These are phyloP conservation scores for Boletellus emodensis DNA, from an alignment of 768 basidiomycete species.

Conservation along the genomic window DNA sequence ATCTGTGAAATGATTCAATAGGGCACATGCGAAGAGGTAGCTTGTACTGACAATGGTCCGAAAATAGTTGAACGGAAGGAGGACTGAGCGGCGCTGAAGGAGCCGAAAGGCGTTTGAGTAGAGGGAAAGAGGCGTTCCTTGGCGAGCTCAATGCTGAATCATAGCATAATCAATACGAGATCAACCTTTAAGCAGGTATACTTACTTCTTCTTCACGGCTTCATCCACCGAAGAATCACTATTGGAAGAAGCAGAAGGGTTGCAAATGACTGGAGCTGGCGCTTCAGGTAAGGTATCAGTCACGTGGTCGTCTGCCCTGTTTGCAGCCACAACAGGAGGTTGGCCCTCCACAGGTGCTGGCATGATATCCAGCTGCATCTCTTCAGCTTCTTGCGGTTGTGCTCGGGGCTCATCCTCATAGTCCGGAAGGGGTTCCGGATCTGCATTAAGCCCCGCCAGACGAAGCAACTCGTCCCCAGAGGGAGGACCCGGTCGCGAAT, in stretches of 20 bases:
- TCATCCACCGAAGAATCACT: conserved; percentile 14
- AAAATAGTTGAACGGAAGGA: conserved; percentile 63
- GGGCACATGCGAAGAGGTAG: neutral
- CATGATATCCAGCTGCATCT: conserved; percentile 3
- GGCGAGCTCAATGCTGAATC: conserved; percentile 37
- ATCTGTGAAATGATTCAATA: conserved; percentile 17
- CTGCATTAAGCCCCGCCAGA: conserved; percentile 45
- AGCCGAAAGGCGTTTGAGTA: conserved; percentile 16
- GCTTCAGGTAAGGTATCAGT: conserved; percentile 5
- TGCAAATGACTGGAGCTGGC: conserved; percentile 2
- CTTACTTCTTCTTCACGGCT: conserved; percentile 25
- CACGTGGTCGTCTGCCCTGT: conserved; percentile 2
- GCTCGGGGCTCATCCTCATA: conserved; percentile 47
- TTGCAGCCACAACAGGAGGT: conserved; percentile 1
- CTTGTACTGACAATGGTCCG: conserved; percentile 52
- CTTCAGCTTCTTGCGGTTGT: conserved; percentile 5
- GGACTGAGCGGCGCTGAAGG: conserved; percentile 19
- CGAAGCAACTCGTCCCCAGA: conserved; percentile 46
- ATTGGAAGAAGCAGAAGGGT: conserved; percentile 7
- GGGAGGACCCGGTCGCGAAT: conserved; percentile 21
- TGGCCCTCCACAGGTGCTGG: neutral
- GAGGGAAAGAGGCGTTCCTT: conserved; percentile 50
- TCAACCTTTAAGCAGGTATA: neutral
- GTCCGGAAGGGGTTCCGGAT: conserved; percentile 45
- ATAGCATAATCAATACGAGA: conserved; percentile 3